phyloP scores from a whole-genome alignment of 768 basidiomycete genomes.

The Myochromella boudieri region DNA sequence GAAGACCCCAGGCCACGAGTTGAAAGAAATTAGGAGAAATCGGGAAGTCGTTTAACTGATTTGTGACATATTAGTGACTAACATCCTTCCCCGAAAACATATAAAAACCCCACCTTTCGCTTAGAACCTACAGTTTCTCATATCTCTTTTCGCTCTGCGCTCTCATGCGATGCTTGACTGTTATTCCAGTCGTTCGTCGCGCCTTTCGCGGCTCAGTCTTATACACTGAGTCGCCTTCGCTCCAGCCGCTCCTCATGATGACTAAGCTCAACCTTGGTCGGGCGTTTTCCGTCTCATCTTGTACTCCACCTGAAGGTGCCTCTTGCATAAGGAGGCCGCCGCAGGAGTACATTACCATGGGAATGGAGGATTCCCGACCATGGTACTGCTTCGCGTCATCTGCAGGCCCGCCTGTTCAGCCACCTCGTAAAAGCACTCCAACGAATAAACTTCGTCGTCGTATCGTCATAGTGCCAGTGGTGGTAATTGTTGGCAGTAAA shows the following conservation, averaged over 20 bases:
- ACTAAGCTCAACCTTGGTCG: conserved; percentile 5
- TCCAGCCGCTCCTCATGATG: conserved; percentile 1
- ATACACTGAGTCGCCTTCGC: too few species aligned
- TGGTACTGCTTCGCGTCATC: conserved; percentile 2
- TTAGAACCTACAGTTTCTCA: not conserved
- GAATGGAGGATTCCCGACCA: conserved; percentile 12
- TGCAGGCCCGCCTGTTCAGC: too few species aligned
- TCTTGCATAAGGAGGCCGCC: conserved; percentile 3
- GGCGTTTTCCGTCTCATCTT: conserved; percentile 8
- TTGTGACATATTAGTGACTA: conserved; percentile 1
- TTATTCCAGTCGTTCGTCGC: too few species aligned
- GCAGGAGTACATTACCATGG: conserved; percentile 12
- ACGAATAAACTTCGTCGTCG: too few species aligned
- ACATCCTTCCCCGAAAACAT: not conserved
- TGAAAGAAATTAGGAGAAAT: not conserved
- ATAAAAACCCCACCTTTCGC: not conserved
- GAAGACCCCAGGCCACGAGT: not conserved
- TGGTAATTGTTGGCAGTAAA: too few species aligned
- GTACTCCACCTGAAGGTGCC: conserved; percentile 7
- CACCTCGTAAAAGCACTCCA: too few species aligned
- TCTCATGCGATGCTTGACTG: too few species aligned
- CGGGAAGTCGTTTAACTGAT: too few species aligned
- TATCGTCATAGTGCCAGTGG: too few species aligned
- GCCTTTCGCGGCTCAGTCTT: too few species aligned
- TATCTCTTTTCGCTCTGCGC: not conserved